Base-by-base conservation (phyloP, 441 rosid species). In the Breynia disticha region DNA sequence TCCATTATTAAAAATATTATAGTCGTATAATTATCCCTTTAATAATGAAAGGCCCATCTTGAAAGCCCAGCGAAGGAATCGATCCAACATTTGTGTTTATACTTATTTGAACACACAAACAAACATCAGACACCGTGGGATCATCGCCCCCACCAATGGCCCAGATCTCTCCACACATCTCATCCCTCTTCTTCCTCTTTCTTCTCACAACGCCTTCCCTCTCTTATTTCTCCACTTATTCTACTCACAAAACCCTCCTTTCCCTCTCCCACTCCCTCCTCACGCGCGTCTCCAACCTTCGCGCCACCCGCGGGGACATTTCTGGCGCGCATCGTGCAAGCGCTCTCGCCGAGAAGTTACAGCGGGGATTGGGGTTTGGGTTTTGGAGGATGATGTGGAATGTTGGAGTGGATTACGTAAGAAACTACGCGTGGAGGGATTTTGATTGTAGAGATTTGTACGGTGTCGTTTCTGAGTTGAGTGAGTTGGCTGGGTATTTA, bases 381-480 rank as follows among this genome's bases (percentile, higher is more conserved):
- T 43, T 70, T 18, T 57, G 67, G 62, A 54, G 71, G 20, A 48
- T 70, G 60, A 76, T 76, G 16, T 71, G 78, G 86, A 76, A 82
- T 45, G 65, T 75, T 53, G 86, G 90, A 11, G 79, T 87, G 87
- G 93, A 83, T 58, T 83, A 80, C 52, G 37, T 62, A 48, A 76
- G 71, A 64, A 82, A 83, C 51, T 82, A 86, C 75, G 78, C 83
- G 8, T 77, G 86, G 93, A 72, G 83, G 43, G 84, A 78, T 50
- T 54, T 79, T 3, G 81, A 80, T 50, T 74, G 72, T 59, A 45
- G 71, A 42, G 86, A 90, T 56, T 39, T 86, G 50, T 54, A 63
- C 64, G 78, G 76, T 58, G 77, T 69, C 61, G 80, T 71, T 7
- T 64, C 82, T n/a, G 96, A 82, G 44, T 50, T 87, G 65, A 77